Conservation (phyloP, 2,329 filamentous ascomycete species). For the Penicillium sp. region DNA sequence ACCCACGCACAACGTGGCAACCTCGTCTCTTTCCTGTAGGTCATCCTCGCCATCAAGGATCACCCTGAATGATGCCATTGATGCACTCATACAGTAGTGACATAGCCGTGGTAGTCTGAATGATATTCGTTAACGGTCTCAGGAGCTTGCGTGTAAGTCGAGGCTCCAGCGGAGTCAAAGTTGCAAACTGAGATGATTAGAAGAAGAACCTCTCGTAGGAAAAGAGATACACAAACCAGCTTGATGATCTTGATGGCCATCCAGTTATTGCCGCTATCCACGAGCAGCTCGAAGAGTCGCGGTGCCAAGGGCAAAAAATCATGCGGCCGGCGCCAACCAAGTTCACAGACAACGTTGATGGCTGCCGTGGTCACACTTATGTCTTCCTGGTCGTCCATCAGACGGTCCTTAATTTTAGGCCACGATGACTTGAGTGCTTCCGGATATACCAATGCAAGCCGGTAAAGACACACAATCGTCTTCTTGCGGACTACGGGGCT, state of each 20-base stretch:
- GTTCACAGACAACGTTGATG: conserved; percentile 92
- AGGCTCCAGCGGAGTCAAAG: conserved; percentile 85
- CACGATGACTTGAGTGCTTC: conserved; percentile 87
- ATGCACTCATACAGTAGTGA: conserved; percentile 98
- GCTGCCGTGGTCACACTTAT: conserved; percentile 91
- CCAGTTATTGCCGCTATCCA: conserved; percentile 95
- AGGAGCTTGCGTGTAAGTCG: conserved; percentile 85
- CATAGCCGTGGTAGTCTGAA: conserved; percentile 93
- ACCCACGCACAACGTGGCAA: conserved; percentile 83
- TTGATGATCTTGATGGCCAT: conserved; percentile 99
- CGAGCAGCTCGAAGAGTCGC: conserved; percentile 82
- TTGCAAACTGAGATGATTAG: conserved; percentile 67
- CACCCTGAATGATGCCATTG: conserved; percentile 95
- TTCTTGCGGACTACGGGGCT: conserved; percentile 87
- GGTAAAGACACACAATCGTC: conserved; percentile 88
- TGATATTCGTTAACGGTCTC: conserved; percentile 84
- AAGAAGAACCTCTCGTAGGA: background rate
- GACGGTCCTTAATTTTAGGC: conserved; percentile 92
- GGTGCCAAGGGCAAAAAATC: conserved; percentile 92
- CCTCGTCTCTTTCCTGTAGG: conserved; percentile 77
- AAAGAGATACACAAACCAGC: conserved; percentile 54
- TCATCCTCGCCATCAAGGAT: conserved; percentile 81
- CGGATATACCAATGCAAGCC: conserved; percentile 90
- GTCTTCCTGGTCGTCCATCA: conserved; percentile 87
- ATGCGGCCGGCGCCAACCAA: conserved; percentile 87